Conservation (phyloP, 257 asterid species). For the Solanum chilense region DNA sequence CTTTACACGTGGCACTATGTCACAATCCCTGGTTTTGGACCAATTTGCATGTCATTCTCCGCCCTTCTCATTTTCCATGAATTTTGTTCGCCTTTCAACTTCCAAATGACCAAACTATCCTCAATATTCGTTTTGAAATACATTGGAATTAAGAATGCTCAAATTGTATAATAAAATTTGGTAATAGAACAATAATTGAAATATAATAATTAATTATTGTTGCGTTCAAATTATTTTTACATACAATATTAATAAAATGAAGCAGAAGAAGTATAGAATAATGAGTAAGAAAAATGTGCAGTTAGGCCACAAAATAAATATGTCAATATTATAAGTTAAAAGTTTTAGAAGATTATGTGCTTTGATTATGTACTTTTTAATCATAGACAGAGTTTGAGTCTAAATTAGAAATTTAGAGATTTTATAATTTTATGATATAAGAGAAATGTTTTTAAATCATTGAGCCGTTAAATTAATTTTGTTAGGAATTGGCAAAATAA, state of each 20-base stretch:
- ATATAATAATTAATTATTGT: background rate
- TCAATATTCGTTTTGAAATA: background rate
- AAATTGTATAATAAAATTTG: background rate
- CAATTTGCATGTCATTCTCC: slow-evolving; percentile 13
- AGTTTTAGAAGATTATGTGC: background rate
- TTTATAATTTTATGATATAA: too few species aligned
- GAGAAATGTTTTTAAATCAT: too few species aligned
- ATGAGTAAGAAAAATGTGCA: background rate
- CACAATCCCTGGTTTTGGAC: slow-evolving; percentile 9
- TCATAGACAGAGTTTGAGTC: too few species aligned
- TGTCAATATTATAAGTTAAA: background rate
- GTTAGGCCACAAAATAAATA: background rate
- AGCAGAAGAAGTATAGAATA: background rate
- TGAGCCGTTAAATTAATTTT: too few species aligned
- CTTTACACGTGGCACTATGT: slow-evolving; percentile 2
- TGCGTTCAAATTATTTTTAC: background rate
- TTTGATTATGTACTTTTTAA: background rate
- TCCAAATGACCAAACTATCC: background rate
- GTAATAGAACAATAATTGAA: background rate
- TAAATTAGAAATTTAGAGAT: too few species aligned
- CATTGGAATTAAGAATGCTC: background rate
- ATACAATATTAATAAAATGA: background rate
- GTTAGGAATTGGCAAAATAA: too few species aligned
- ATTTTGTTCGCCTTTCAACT: background rate
- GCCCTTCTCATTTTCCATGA: background rate